These are phyloP conservation scores for Phalaenopsis equestris DNA, from an alignment of 106 monocot species.

Conservation along the genomic window DNA sequence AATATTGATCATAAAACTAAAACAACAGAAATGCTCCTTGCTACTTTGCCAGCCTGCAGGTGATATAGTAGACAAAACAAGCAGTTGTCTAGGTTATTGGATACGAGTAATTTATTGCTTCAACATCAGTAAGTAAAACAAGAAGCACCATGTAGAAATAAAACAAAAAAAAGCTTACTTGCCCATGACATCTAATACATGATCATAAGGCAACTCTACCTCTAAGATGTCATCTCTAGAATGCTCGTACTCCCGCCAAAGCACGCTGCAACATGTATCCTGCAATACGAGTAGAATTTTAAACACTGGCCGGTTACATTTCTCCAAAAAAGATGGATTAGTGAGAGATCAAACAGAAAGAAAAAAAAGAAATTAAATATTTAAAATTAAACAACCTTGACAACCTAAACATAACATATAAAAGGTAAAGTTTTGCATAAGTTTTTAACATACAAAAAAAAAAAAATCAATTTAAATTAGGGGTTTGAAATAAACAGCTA, in stretches of 20 bases:
- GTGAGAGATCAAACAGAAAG: background rate
- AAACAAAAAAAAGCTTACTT: background rate
- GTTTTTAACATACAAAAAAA: background rate
- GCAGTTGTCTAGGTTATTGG: background rate
- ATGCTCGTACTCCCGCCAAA: constrained; percentile 56
- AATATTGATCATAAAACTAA: no score
- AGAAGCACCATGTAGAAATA: background rate
- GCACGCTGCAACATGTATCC: constrained; percentile 56
- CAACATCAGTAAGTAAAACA: background rate
- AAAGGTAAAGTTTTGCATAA: background rate
- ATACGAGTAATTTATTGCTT: background rate
- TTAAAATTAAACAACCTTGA: background rate
- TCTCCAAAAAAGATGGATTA: background rate
- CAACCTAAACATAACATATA: background rate
- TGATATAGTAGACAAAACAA: no score
- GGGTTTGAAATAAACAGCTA: background rate
- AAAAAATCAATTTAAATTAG: background rate
- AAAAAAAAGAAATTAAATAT: background rate
- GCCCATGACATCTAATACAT: background rate
- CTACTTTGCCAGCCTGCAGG: no score
- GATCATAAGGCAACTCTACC: constrained; percentile 21
- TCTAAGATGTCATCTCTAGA: constrained; percentile 70
- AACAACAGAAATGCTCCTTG: no score
- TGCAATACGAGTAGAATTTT: constrained; percentile 11
- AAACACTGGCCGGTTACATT: background rate